Conservation (phyloP, 2,329 filamentous ascomycete genomes). For the Fusarium tjaetaba region DNA sequence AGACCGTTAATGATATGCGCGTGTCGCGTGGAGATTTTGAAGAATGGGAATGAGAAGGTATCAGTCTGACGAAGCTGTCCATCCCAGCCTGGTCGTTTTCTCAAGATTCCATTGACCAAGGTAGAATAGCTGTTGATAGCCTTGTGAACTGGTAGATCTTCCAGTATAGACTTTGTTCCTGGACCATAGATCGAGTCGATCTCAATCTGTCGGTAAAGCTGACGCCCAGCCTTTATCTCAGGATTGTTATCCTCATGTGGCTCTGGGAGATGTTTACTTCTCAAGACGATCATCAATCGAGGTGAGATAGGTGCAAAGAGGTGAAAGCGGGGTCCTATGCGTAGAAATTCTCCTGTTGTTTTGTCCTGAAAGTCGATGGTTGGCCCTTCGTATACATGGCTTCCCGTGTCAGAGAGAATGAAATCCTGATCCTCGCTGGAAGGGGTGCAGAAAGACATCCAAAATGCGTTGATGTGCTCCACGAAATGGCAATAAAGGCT, state of each 20-base stretch:
- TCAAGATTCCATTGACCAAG: background rate
- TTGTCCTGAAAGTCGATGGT: background rate
- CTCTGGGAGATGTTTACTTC: background rate
- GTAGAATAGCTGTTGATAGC: background rate
- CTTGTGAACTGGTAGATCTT: background rate
- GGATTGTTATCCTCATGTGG: background rate
- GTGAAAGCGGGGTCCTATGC: fast-evolving
- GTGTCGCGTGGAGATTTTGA: background rate
- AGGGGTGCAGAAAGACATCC: background rate
- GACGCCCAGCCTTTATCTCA: background rate
- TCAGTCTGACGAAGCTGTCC: background rate
- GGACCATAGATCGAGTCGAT: background rate
- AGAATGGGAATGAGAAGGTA: background rate
- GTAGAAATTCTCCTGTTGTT: fast-evolving
- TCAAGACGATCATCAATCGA: background rate
- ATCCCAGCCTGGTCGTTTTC: background rate
- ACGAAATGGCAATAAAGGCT: background rate
- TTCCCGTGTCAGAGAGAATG: background rate
- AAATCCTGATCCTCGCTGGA: background rate
- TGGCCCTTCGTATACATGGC: background rate
- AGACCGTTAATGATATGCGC: fast-evolving
- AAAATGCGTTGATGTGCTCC: background rate
- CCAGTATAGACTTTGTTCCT: background rate
- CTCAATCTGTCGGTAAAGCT: background rate
- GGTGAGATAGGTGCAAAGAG: background rate